phyloP scores from a whole-genome alignment of 352 stramenopile genomes.

The Pythium guiyangense region DNA sequence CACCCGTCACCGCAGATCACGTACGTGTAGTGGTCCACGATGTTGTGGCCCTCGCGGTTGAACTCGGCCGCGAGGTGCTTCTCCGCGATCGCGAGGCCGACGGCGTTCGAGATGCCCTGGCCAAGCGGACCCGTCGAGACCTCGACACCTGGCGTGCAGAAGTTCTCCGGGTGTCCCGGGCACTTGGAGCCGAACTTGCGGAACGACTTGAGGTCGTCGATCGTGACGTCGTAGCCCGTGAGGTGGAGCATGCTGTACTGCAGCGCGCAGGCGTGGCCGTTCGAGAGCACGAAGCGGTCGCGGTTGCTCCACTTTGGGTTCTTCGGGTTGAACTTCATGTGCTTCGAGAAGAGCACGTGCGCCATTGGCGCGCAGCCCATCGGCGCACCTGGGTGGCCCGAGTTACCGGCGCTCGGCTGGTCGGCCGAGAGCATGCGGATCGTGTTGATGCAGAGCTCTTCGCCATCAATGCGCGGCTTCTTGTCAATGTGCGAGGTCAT shows the following conservation, averaged over 20 bases:
- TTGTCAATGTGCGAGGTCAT: conserved; percentile 81
- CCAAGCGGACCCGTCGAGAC: conserved; percentile 97
- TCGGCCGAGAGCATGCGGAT: conserved; percentile 97
- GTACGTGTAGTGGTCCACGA: conserved; percentile 99
- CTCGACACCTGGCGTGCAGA: conserved; percentile 92
- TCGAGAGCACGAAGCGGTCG: conserved; percentile 99
- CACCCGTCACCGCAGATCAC: conserved; percentile 99
- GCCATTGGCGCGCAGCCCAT: conserved; percentile 99
- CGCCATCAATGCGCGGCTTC: conserved; percentile 73
- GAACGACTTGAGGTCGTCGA: conserved; percentile 98
- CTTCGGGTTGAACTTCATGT: conserved; percentile 86
- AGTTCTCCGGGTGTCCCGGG: conserved; percentile 98
- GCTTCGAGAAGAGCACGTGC: conserved; percentile 94
- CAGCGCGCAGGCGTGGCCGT: conserved; percentile 98
- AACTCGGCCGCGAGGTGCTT: conserved; percentile 97
- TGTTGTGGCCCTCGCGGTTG: conserved; percentile 93
- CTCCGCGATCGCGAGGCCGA: conserved; percentile 97
- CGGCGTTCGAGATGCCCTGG: conserved; percentile 97
- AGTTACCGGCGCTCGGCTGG: conserved; percentile 97
- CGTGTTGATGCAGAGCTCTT: conserved; percentile 96
- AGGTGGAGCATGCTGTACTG: conserved; percentile 99
- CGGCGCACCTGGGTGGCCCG: conserved; percentile 95
- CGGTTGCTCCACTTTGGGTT: conserved; percentile 92
- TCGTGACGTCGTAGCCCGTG: conserved; percentile 91
- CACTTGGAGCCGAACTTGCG: conserved; percentile 94